phyloP scores from a whole-genome alignment of 345 rosid species.

The Hypericum perforatum region DNA sequence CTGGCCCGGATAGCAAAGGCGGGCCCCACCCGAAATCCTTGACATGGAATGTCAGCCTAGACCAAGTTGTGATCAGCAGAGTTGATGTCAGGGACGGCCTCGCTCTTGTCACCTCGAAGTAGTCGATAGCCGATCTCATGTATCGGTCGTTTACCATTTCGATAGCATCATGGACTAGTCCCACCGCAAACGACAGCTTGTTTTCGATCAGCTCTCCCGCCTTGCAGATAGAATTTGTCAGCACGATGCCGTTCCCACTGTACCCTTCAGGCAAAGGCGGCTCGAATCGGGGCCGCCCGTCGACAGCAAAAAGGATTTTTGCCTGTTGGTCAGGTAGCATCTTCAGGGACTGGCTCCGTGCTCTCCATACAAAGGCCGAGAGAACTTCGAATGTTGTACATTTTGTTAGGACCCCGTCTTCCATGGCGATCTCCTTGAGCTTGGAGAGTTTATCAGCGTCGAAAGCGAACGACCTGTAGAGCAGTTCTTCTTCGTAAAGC shows the following conservation, averaged over 20 bases:
- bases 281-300: constrained; percentile 56
- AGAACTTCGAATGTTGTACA: constrained; percentile 73
- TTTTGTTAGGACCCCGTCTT: constrained; percentile 32
- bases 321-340: constrained; percentile 58
- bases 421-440: constrained; percentile 41
- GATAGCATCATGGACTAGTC: constrained; percentile 52
- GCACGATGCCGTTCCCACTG: constrained; percentile 67
- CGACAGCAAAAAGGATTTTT: constrained; percentile 79
- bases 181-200: constrained; percentile 40
- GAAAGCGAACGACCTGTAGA: constrained; percentile 57
- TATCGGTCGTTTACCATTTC: constrained; percentile 52
- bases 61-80: constrained; percentile 75
- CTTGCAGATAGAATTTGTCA: constrained; percentile 44
- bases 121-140: constrained; percentile 86
- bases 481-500: constrained; percentile 55
- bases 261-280: constrained; percentile 63
- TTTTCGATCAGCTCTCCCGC: constrained; percentile 58
- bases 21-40: constrained; percentile 92
- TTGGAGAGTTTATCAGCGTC: constrained; percentile 45
- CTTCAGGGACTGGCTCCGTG: constrained; percentile 51
- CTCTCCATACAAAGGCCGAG: constrained; percentile 71
- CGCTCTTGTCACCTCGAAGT: constrained; percentile 65
- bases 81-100: constrained; percentile 78
- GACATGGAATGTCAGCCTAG: constrained; percentile 61
- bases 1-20: constrained; percentile 68